These are phyloP conservation scores for Pythium coloratum DNA, from an alignment of 352 stramenopile species.

Conservation along the genomic window DNA sequence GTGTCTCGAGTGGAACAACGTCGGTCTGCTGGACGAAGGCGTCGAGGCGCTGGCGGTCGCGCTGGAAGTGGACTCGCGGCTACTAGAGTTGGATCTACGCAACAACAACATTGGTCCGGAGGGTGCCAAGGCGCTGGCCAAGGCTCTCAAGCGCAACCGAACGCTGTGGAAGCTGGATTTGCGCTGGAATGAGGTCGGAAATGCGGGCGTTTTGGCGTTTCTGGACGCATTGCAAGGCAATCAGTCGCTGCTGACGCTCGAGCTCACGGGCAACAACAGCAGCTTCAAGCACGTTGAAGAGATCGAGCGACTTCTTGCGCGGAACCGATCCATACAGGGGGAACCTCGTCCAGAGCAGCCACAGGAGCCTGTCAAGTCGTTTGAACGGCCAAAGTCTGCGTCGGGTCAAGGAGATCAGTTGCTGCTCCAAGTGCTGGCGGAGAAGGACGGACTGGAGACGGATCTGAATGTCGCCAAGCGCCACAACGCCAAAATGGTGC, in stretches of 20 bases:
- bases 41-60: slow-evolving; percentile 61
- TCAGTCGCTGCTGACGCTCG: slow-evolving; percentile 52
- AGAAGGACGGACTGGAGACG: slow-evolving; percentile 64
- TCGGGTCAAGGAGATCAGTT: slow-evolving; percentile 41
- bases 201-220: slow-evolving; percentile 69
- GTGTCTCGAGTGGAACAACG: slow-evolving; percentile 83
- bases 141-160: slow-evolving; percentile 54
- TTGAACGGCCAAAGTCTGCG: slow-evolving; percentile 27
- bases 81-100: slow-evolving; percentile 71
- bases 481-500: slow-evolving; percentile 50
- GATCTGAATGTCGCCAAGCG: slow-evolving; percentile 40
- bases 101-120: slow-evolving; percentile 86
- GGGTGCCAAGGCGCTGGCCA: slow-evolving; percentile 61
- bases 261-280: slow-evolving; percentile 80
- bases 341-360: slow-evolving; percentile 6
- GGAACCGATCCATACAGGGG: slow-evolving; percentile 57
- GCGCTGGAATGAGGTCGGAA: slow-evolving; percentile 82
- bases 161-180: slow-evolving; percentile 76
- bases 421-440: slow-evolving; percentile 60
- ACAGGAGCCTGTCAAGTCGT: slow-evolving; percentile 26
- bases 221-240: slow-evolving; percentile 74
- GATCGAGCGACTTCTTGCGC: slow-evolving; percentile 52
- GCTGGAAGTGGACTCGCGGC: slow-evolving; percentile 59
- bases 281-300: slow-evolving; percentile 69
- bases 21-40: slow-evolving; percentile 73